These are phyloP conservation scores for Conticribra guillardii DNA, from an alignment of 108 stramenopile species.

Conservation along the genomic window DNA sequence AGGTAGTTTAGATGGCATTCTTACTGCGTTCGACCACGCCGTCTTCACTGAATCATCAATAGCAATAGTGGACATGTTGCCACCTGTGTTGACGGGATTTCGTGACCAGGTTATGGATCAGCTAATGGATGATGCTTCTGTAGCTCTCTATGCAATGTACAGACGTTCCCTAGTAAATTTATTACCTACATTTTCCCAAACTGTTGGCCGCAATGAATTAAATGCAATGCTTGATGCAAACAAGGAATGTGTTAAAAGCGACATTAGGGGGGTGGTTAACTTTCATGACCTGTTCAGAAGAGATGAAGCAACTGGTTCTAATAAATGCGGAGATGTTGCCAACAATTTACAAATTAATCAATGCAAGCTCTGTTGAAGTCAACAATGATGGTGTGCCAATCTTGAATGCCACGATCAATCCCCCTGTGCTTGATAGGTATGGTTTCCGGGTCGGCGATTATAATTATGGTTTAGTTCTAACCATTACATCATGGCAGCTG, in stretches of 20 bases:
- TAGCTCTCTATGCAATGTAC: slow-evolving; percentile 43
- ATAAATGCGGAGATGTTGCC: slow-evolving; percentile 60
- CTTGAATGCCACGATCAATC: slow-evolving; percentile 59
- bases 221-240: slow-evolving; percentile 23
- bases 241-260: slow-evolving; percentile 3
- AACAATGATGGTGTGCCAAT: slow-evolving; percentile 45
- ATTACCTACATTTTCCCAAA: slow-evolving; percentile 37
- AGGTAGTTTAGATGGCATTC: too few relatives aligned
- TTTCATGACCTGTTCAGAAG: slow-evolving; percentile 61
- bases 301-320: background rate
- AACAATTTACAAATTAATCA: slow-evolving; percentile 36
- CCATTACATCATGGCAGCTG: slow-evolving; percentile 76
- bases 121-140: slow-evolving; percentile 14
- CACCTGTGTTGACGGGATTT: slow-evolving; percentile 26
- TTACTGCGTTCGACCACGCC: slow-evolving; percentile 49
- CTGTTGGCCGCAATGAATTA: slow-evolving; percentile 11
- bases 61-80: slow-evolving; percentile 7
- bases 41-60: slow-evolving; percentile 54
- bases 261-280: slow-evolving; percentile 45
- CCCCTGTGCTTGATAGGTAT: slow-evolving; percentile 28
- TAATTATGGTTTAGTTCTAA: slow-evolving; percentile 15
- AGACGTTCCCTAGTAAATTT: slow-evolving; percentile 18
- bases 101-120: slow-evolving; percentile 15
- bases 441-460: slow-evolving; percentile 20
- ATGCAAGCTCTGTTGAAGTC: slow-evolving; percentile 32